Percentiles rank a stretch among this genome's conserved stretches.
Conservation (phyloP, 1,284 basidiomycete species). For the Kwoniella shivajii region DNA sequence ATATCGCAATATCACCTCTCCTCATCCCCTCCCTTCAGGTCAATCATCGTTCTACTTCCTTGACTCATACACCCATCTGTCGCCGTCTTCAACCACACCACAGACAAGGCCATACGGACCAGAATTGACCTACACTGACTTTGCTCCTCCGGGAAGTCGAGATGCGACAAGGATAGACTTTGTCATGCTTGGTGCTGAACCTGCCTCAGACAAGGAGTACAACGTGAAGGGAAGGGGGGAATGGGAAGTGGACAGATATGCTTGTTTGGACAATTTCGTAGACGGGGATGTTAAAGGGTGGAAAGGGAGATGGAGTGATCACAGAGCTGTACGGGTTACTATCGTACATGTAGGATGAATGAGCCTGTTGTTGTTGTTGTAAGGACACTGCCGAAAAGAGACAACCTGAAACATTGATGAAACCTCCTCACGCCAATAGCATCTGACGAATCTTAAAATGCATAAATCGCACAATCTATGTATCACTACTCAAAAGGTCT, state of each 20-base stretch:
- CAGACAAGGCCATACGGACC: constrained; percentile 44
- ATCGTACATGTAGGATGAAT: too few species aligned
- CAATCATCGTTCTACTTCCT: constrained; percentile 36
- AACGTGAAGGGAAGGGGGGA: constrained; percentile 21
- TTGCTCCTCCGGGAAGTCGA: constrained; percentile 29
- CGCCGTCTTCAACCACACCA: constrained; percentile 10
- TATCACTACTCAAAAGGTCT: too few species aligned
- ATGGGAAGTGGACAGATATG: constrained; percentile 36
- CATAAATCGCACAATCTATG: too few species aligned
- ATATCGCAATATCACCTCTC: constrained; percentile 48
- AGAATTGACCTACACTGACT: constrained; percentile 42
- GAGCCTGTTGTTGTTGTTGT: too few species aligned
- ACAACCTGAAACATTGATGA: too few species aligned
- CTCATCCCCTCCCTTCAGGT: constrained; percentile 24
- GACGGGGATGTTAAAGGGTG: constrained; percentile 42
- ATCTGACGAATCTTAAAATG: too few species aligned
- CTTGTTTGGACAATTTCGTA: constrained; percentile 46
- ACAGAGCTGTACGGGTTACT: constrained; percentile 43
- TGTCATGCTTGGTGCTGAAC: constrained; percentile 37
- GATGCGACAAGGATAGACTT: constrained; percentile 45
- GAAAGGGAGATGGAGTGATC: constrained; percentile 50
- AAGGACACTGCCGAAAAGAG: too few species aligned
- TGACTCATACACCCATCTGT: constrained; percentile 37
- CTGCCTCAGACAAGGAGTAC: neutral
- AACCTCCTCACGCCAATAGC: too few species aligned